Base-by-base conservation (phyloP, 257 asterid genomes). In the Verbascum thapsus region DNA sequence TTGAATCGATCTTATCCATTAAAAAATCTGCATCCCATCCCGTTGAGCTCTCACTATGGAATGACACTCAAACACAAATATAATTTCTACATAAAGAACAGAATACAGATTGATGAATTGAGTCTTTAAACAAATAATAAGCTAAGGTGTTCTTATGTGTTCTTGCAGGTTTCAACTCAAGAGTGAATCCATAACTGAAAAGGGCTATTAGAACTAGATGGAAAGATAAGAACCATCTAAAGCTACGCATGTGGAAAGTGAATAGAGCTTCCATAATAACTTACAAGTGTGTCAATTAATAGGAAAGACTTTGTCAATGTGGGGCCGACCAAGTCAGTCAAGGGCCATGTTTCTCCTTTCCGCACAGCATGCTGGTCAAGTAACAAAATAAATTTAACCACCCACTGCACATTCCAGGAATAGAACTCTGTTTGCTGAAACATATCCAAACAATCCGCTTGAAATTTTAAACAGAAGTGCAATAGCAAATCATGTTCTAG, bases 341-440 rank as follows among this genome's bases (percentile, higher is more conserved):
- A 70, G 58, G 97, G 97, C 99, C 99, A 94, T 16, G 73, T 73
- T 84, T 94, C 97, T 68, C 82, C 94, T 76, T 80, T 80, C 80
- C 58, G 79, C 73, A 85, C 85, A 30, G 82, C 92, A 39, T 85
- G 84, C 58, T 64, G 72, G 45, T 84, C 95, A 77, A 90, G 71
- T 58, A 84, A 70, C 58, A 70, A 61, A 77, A 81, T 64, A 78
- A 94, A 87, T 39, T 68, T 76, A 67, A 81, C 81, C 54, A 80
- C 76, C 77, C 79, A 66, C 52, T 76, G 85, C 45, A 73, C 77
- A 61, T 72, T 79, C 74, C 55, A 82, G 68, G 82, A 67, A 74
- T 83, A 71, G 71, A 72, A 60, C 64, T 75, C 90, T 45, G 69
- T 64, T 62, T 70, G 73, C 74, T 68, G 90, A 74, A 90, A 77